Evolutionary conservation across 164 flowering plant species (phyloP).

Genomic region (Umbellularia californica): DNA sequence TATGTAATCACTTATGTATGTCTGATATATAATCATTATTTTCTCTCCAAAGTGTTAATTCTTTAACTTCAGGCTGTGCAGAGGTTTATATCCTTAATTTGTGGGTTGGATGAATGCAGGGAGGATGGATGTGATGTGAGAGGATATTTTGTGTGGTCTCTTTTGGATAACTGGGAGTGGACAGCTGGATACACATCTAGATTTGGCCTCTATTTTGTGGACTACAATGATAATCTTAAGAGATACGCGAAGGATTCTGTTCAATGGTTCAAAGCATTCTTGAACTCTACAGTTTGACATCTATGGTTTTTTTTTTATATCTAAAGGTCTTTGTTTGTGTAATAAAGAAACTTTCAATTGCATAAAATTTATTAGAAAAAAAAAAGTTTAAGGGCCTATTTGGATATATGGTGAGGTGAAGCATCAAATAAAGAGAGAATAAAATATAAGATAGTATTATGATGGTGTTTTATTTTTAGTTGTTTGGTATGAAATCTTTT

Average conservation of each 20-base stretch:
- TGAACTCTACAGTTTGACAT: conserved; percentile 16
- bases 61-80: no score
- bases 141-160: conserved; percentile 89
- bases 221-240: conserved; percentile 65
- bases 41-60: no score
- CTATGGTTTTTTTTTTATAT: background rate
- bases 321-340: background rate
- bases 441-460: no score
- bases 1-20: no score
- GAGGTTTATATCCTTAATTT: background rate
- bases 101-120: conserved; percentile 35
- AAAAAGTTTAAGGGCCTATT: no score
- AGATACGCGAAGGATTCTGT: conserved; percentile 85
- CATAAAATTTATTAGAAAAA: background rate
- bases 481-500: no score
- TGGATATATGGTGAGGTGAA: no score
- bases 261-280: conserved; percentile 77
- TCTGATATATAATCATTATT: no score
- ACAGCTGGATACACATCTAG: conserved; percentile 76
- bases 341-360: background rate
- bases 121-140: conserved; percentile 90
- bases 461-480: no score
- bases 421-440: no score
- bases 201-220: conserved; percentile 82
- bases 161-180: conserved; percentile 98